Percentiles rank a stretch among this genome's conserved stretches.
Evolutionary conservation across 2,329 filamentous ascomycete genomes (phyloP).

Genomic region (Metarhizium album): DNA sequence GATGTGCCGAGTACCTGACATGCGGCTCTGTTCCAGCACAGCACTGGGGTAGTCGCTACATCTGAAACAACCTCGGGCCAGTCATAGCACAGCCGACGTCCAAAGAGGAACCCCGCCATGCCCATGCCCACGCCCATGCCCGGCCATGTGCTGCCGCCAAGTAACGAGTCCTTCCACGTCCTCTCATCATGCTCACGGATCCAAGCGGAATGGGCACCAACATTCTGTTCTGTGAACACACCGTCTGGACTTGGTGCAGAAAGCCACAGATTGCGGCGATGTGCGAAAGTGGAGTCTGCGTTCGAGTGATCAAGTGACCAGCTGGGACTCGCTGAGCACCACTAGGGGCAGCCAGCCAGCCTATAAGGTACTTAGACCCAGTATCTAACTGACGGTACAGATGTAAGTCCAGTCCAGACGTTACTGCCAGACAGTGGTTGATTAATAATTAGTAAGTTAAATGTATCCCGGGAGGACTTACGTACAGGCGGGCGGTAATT

Average conservation of each 20-base stretch:
- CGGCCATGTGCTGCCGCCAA: not conserved
- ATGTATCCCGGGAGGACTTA: too few relatives aligned
- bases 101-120: not conserved
- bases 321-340: not conserved
- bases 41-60: constrained; percentile 1
- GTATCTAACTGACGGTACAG: too few relatives aligned
- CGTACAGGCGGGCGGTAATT: too few relatives aligned
- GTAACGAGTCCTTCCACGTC: too few relatives aligned
- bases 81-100: constrained; percentile 7
- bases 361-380: too few relatives aligned
- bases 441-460: too few relatives aligned
- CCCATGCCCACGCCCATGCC: too few relatives aligned
- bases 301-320: not conserved
- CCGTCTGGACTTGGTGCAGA: not conserved
- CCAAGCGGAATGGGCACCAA: not conserved
- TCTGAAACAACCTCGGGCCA: constrained; percentile 8
- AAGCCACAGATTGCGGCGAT: not conserved
- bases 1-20: constrained; percentile 1
- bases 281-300: not conserved
- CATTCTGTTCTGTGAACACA: not conserved
- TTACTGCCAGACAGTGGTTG: too few relatives aligned
- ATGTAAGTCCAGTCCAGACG: too few relatives aligned
- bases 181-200: not conserved
- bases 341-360: too few relatives aligned
- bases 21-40: not conserved